Evolutionary conservation across 176 grass and related monocot species (phyloP).

Genomic region (Carex myosuroides): DNA sequence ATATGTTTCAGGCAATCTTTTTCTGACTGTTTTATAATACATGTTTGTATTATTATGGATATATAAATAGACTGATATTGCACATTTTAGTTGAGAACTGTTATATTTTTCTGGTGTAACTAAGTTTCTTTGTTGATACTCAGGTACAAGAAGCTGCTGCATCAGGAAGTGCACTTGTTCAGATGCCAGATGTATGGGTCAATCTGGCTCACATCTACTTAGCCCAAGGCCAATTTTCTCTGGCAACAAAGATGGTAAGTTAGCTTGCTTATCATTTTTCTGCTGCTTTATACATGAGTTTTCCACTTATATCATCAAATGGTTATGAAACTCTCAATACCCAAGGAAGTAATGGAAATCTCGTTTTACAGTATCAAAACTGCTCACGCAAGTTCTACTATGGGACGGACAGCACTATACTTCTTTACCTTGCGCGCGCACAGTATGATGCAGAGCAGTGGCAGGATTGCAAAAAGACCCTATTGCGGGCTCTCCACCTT

Average conservation of each 20-base stretch:
- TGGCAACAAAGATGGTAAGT: constrained; percentile 80
- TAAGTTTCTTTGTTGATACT: not conserved
- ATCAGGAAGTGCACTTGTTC: constrained; percentile 81
- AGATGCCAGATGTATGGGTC: constrained; percentile 96
- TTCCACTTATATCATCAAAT: not conserved
- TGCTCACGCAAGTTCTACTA: constrained; percentile 84
- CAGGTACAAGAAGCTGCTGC: constrained; percentile 97
- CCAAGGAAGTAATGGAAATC: constrained; percentile 17
- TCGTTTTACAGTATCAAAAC: constrained; percentile 74
- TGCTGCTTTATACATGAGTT: not conserved
- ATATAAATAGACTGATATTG: not conserved
- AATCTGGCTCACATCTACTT: constrained; percentile 96
- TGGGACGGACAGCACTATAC: constrained; percentile 81
- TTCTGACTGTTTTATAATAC: constrained; percentile 18
- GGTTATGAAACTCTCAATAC: not conserved
- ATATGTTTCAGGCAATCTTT: constrained; percentile 23
- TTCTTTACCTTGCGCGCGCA: constrained; percentile 81
- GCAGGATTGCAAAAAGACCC: constrained; percentile 94
- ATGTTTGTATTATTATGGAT: not conserved
- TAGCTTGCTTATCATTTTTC: not conserved
- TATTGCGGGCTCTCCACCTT: constrained; percentile 91
- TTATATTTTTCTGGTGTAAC: not conserved
- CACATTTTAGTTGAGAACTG: not conserved
- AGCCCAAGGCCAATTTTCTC: constrained; percentile 89
- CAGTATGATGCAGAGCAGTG: constrained; percentile 97